phyloP scores from a whole-genome alignment of 805 yeast genomes.

The Pichia phayaonensis region DNA sequence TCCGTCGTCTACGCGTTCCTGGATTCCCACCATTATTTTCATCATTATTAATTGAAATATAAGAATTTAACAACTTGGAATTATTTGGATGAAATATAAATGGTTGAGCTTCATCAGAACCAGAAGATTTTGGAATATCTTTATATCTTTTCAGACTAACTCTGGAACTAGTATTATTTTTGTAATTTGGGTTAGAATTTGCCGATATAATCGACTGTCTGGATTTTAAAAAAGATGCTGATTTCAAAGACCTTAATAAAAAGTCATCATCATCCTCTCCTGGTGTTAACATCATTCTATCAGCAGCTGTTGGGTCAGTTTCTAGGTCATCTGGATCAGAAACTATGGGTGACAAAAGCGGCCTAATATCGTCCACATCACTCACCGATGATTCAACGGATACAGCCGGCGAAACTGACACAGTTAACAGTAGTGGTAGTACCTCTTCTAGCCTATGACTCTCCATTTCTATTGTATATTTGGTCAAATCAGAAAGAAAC shows the following conservation, averaged over 20 bases:
- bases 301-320: neutral
- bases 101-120: neutral
- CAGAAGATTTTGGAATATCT: constrained; percentile 2
- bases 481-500: neutral
- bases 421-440: neutral
- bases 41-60: neutral
- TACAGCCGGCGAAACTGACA: neutral
- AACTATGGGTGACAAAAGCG: constrained; percentile 5
- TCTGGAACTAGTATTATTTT: neutral
- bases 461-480: neutral
- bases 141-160: neutral
- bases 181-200: neutral
- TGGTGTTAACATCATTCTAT: neutral
- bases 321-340: constrained; percentile 6
- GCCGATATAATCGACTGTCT: neutral
- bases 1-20: neutral
- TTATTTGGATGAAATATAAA: constrained; percentile 2
- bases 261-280: constrained; percentile 9
- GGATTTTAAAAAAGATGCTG: constrained; percentile 2
- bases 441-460: neutral
- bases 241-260: constrained; percentile 3
- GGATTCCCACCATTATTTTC: neutral
- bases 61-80: neutral
- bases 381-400: neutral
- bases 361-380: constrained; percentile 1